A percentile compares a stretch with the other conserved stretches of the same genome.
Evolutionary conservation across 768 basidiomycete species (phyloP).

Genomic region (Tricholoma sp.): DNA sequence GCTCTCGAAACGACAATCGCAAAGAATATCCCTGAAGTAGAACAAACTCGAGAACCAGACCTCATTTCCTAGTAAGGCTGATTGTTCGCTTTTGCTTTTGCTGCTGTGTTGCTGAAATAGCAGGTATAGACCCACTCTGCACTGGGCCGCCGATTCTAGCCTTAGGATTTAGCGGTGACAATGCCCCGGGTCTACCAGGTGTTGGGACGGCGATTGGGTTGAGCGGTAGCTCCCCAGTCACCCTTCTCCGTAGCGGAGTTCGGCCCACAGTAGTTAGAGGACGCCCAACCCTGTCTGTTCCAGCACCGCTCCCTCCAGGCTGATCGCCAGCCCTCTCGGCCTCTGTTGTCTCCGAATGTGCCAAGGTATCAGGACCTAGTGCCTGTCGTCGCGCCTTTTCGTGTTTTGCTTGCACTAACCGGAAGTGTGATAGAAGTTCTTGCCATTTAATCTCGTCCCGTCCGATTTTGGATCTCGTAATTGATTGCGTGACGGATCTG

Average conservation of each 20-base stretch:
- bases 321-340: slow-evolving; percentile 35
- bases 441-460: slow-evolving; percentile 97
- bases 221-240: slow-evolving; percentile 47
- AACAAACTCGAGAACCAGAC: neutral
- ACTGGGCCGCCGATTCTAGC: slow-evolving; percentile 47
- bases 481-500: slow-evolving; percentile 28
- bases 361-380: slow-evolving; percentile 55
- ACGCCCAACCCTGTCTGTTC: slow-evolving; percentile 21
- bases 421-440: slow-evolving; percentile 90
- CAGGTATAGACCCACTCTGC: slow-evolving; percentile 16
- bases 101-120: slow-evolving; percentile 19
- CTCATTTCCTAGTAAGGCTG: slow-evolving; percentile 31
- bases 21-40: neutral
- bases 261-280: slow-evolving; percentile 23
- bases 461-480: slow-evolving; percentile 70
- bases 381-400: slow-evolving; percentile 86
- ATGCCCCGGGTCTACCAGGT: slow-evolving; percentile 37
- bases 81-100: slow-evolving; percentile 38
- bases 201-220: slow-evolving; percentile 21
- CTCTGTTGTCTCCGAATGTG: slow-evolving; percentile 45
- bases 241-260: slow-evolving; percentile 55
- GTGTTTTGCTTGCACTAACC: slow-evolving; percentile 82
- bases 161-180: slow-evolving; percentile 74
- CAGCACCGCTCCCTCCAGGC: slow-evolving; percentile 13
- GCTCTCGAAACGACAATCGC: neutral